phyloP scores from a whole-genome alignment of 345 rosid species.

The Anacardium occidentale region DNA sequence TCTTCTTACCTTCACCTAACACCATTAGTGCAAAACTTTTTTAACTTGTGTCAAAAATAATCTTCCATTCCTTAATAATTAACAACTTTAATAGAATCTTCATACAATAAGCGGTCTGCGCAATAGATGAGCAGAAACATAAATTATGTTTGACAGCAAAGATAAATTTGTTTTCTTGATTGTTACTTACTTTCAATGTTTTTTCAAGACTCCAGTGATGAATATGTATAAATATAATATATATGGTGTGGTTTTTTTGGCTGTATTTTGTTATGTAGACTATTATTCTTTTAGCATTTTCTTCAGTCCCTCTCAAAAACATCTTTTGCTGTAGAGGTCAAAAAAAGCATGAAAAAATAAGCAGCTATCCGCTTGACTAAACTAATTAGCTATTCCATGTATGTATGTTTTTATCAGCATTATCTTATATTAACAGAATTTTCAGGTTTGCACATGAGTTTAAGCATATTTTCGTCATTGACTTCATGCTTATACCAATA shows the following conservation, averaged over 20 bases:
- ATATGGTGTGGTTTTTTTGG: neutral
- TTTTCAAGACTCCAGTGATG: neutral
- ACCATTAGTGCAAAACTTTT: neutral
- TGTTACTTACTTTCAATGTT: neutral
- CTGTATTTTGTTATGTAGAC: neutral
- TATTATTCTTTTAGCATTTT: conserved; percentile 3
- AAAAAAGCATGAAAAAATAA: neutral
- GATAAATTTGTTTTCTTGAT: neutral
- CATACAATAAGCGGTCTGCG: conserved; percentile 3
- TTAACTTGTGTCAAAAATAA: neutral
- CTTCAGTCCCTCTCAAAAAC: neutral
- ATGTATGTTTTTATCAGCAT: neutral
- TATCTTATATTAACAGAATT: neutral
- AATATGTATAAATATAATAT: too few species aligned
- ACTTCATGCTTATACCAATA: too few species aligned
- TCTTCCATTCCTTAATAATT: neutral
- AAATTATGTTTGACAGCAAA: conserved; percentile 21
- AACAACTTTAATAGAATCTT: conserved; percentile 15
- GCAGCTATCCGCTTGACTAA: neutral
- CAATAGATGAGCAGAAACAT: conserved; percentile 20
- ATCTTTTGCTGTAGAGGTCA: neutral
- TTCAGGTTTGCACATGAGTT: too few species aligned
- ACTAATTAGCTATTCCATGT: neutral
- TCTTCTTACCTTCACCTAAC: neutral
- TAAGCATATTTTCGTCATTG: too few species aligned